Evolutionary conservation across 164 flowering plant species (phyloP), one percentile per base, ranked within the genome.

Genomic region (Paratinospora sagittata): DNA sequence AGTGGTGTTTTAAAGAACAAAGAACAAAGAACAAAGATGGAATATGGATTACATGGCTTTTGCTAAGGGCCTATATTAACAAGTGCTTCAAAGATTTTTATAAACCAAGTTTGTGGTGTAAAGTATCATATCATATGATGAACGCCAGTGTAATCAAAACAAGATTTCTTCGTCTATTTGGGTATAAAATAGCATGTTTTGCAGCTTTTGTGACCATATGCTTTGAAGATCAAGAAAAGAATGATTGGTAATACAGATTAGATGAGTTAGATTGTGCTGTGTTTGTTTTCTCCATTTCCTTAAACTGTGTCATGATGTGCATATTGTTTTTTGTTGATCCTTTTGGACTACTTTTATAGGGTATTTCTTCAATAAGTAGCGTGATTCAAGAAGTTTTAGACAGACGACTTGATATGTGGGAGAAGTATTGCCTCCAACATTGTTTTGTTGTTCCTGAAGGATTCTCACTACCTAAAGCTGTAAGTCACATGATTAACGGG

Each of bases 361-460:
- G 97, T 62, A 71, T 85, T 75, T 76, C 73, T 62, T 52, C 72
- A 6, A 47, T 94, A 12, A 83, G 75, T 24, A 52, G 77, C 64
- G 73, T 73, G 80, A 68, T 89, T 65, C 87, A 89, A 74, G 79
- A 78, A 47, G 81, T 65, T 34, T 67, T 92, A 82, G 85, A 87
- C 69, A 83, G 82, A 75, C 79, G 84, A 27, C 64, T 94, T 78
- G 81, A 49, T 66, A 79, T 82, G 87, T 94, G 97, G 98, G 93
- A 92, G 79, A 79, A 84, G 70, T 89, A 92, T 37, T 88, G 93
- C 72, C 82, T 89, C 37, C 79, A 66, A 3, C 87, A 85, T 76
- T 84, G 88, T 81, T 94, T 94, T 77, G 68, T 70, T 66, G 92
- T 92, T 72, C 96, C 97, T 19, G 78, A 85, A 71, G 89, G 91